Conservation (phyloP, 2,329 filamentous ascomycete genomes). For the Thielaviopsis punctulata region DNA sequence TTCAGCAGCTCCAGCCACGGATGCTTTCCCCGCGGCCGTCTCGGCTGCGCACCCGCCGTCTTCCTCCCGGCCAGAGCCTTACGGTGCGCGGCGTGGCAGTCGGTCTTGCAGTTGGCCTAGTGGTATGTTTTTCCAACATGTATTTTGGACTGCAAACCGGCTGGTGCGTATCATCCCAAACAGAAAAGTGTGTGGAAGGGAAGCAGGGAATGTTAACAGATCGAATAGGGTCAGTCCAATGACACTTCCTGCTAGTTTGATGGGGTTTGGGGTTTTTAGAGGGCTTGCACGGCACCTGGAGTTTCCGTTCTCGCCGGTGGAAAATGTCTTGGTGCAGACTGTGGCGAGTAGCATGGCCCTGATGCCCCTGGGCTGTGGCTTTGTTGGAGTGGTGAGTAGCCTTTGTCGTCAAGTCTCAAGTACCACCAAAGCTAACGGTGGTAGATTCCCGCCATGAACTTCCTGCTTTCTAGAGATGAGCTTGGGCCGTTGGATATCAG, state of each 20-base stretch:
- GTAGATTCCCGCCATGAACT: constrained; percentile 74
- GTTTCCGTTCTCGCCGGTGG: constrained; percentile 78
- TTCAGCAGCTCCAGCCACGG: neutral
- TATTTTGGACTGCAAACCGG: constrained; percentile 92
- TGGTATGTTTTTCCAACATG: constrained; percentile 95
- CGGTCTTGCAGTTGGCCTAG: constrained; percentile 66
- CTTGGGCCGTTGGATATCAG: constrained; percentile 57
- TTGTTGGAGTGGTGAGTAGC: constrained; percentile 62
- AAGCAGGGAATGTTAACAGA: too few relatives aligned
- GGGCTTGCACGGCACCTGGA: constrained; percentile 53
- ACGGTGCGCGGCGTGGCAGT: constrained; percentile 65
- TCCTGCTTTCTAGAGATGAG: constrained; percentile 60
- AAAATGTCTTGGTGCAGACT: constrained; percentile 93
- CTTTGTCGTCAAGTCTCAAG: neutral
- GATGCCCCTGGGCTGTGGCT: constrained; percentile 90
- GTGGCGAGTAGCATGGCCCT: constrained; percentile 91
- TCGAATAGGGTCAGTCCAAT: constrained; percentile 47
- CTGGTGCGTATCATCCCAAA: constrained; percentile 22
- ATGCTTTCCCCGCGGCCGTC: neutral
- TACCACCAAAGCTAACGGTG: neutral
- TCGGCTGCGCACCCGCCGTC: neutral
- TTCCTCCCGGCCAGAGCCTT: constrained; percentile 48
- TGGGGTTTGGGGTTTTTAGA: constrained; percentile 90
- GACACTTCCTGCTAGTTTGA: constrained; percentile 89
- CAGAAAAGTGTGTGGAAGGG: too few relatives aligned